Evolutionary conservation across 768 basidiomycete genomes (phyloP), one percentile per base, ranked within the genome.

Genomic region (Hygrocybe punicea): DNA sequence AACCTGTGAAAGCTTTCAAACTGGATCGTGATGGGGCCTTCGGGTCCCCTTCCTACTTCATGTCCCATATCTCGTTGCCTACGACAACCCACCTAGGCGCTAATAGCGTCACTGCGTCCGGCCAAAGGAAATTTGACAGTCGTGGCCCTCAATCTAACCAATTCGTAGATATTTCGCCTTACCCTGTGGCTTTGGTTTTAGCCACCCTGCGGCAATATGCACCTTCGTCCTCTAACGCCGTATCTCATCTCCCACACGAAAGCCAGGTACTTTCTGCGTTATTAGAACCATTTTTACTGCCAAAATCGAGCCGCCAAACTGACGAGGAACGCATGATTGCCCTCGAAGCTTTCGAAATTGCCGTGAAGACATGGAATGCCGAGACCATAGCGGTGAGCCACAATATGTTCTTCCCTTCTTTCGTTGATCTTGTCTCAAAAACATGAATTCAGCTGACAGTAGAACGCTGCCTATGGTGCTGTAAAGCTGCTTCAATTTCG

Each of bases 381-480:
- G 69, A 76, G 1, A 40, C 69, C n/a, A 79, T 77, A 51, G 84
- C 87, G 75, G 87, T 87, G 29, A 57, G 76, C 62, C 14, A 16
- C 37, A 14, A 17, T 13, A 39, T 40, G 17, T 17, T 46, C 47
- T n/a, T 34, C 25, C 8, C 9, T 37, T 17, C n/a, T 34, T 39
- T 48, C 11, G 47, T 57, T 57, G 11, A 54, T 33, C 46, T 51
- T 35, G 19, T 49, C 33, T 60, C 75, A 74, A 65, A 78, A 61
- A 73, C 69, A 21, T 80, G 78, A 16, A 11, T 23, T 17, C 17
- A 47, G 45, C 45, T 47, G 11, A 19, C 45, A 53, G 72, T 86
- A 9, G 83, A 84, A 57, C 81, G 88, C 23, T 82, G 79, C 61
- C 59, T 86, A 29, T 91, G 89, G 89, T 89, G 87, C 64, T 83